These are phyloP conservation scores for Colletotrichum tabaci DNA, from an alignment of 2,329 filamentous ascomycete species.

Conservation along the genomic window DNA sequence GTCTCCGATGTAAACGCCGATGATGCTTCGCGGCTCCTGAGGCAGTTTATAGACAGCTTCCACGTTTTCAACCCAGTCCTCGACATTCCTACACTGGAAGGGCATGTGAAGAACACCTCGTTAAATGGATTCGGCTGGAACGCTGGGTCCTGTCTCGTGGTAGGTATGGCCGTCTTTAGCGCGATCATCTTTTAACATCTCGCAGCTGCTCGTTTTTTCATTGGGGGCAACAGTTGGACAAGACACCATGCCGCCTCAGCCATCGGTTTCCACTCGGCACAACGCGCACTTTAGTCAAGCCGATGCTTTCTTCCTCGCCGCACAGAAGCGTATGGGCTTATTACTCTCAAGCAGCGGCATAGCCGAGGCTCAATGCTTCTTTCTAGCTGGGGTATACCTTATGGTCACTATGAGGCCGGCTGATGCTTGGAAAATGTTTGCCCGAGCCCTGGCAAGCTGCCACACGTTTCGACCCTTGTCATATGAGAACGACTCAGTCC, in stretches of 20 bases:
- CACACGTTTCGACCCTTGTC: constrained; percentile 17
- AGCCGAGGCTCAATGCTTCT: constrained; percentile 38
- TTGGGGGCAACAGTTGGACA: not conserved
- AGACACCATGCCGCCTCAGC: not conserved
- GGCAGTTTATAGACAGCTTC: constrained; percentile 3
- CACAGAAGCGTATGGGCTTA: constrained; percentile 39
- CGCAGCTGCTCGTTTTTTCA: not conserved
- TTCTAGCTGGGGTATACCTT: constrained; percentile 42
- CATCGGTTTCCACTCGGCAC: not conserved
- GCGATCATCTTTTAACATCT: not conserved
- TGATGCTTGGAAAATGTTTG: constrained; percentile 43
- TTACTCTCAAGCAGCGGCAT: constrained; percentile 34
- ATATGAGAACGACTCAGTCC: not conserved
- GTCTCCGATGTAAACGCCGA: not conserved
- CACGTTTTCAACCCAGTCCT: constrained; percentile 22
- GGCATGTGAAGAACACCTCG: constrained; percentile 3
- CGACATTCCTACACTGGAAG: constrained; percentile 9
- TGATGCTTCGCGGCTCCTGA: not conserved
- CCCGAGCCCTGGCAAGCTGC: constrained; percentile 40
- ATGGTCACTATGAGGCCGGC: constrained; percentile 41
- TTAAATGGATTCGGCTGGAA: constrained; percentile 37
- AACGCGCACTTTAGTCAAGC: not conserved
- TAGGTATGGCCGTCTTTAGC: constrained; percentile 8
- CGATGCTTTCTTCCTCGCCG: constrained; percentile 25
- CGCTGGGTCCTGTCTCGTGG: constrained; percentile 35